Base-by-base conservation (phyloP, 73 alveolate species). In the Paramecium tetraurelia region DNA sequence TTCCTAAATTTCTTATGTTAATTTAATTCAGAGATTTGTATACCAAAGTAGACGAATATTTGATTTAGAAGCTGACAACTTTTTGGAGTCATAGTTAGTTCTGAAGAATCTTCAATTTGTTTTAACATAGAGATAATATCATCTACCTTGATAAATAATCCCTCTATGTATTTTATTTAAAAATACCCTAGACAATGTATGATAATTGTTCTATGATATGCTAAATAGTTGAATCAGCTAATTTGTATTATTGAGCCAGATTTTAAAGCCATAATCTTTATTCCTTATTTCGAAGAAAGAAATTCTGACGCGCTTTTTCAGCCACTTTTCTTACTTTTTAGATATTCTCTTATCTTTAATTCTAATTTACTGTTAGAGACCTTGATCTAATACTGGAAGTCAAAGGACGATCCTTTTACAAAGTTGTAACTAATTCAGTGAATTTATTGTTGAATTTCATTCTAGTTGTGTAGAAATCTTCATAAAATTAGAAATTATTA, bases 401-500 rank as follows among this genome's bases (percentile, higher is more conserved):
- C 11, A 63, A 63, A 12, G 84, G 84, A 12, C 84, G 41, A 63
- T 63, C 84, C 12, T 33, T 63, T 22, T 63, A 41, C 27, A 63
- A 63, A 9, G 84, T 63, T 1, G 41, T 11, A 9, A 63, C 84
- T 63, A 63, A 27, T 27, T 63, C 10, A 31, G 53, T 63, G 29
- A 63, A 63, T 27, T 63, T 63, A 63, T 63, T 48, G 31, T 63
- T 33, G 27, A 63, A 63, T 63, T 33, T 63, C 84, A 63, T 63
- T 63, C 84, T 63, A 63, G 84, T 63, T 27, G 84, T 63, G 24
- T 63, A 63, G 84, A 63, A 63, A 33, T 63, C 84, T 63, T 7
- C 0, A 63, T 11, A 0, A 2, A 24, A 27, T 4, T 53, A 53
- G 6, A 29, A 31, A 40, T 7, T 27, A 27, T 31, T 63, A 63